A percentile compares a stretch with the other conserved stretches of the same genome.
phyloP scores from a whole-genome alignment of 2,329 filamentous ascomycete genomes.

The Huntiella bhutanensis region DNA sequence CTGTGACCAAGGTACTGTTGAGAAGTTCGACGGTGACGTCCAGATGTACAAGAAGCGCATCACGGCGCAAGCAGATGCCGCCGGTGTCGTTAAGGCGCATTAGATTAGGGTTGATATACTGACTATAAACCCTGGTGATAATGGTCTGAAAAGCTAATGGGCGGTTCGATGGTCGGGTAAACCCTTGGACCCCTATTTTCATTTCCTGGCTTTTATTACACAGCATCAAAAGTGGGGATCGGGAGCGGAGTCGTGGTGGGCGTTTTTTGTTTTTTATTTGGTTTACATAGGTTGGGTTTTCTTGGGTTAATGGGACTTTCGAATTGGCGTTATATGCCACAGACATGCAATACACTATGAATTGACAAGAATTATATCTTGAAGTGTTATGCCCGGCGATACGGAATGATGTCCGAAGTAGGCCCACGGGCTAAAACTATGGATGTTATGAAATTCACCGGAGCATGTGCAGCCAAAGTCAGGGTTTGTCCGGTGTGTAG shows the following conservation, averaged over 20 bases:
- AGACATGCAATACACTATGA: no score
- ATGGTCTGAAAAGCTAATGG: no score
- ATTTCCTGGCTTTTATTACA: background rate
- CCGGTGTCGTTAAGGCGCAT: constrained; percentile 61
- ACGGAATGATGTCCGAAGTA: no score
- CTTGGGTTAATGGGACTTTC: background rate
- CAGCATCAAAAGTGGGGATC: background rate
- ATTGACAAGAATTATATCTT: no score
- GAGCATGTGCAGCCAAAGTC: background rate
- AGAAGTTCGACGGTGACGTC: constrained; percentile 90
- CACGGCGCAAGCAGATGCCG: constrained; percentile 66
- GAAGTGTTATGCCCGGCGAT: no score
- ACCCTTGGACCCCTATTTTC: constrained; percentile 1
- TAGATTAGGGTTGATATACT: constrained; percentile 16
- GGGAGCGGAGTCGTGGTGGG: background rate
- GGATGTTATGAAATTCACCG: no score
- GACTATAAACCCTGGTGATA: background rate
- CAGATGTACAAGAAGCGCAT: constrained; percentile 97
- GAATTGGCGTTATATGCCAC: no score
- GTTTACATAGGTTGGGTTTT: background rate
- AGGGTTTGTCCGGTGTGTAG: background rate
- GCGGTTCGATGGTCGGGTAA: background rate
- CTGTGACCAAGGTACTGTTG: constrained; percentile 80
- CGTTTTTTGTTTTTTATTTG: constrained; percentile 1
- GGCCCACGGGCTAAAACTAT: no score